Base-by-base conservation (phyloP, 345 rosid species). In the Euphorbia tirucalli region DNA sequence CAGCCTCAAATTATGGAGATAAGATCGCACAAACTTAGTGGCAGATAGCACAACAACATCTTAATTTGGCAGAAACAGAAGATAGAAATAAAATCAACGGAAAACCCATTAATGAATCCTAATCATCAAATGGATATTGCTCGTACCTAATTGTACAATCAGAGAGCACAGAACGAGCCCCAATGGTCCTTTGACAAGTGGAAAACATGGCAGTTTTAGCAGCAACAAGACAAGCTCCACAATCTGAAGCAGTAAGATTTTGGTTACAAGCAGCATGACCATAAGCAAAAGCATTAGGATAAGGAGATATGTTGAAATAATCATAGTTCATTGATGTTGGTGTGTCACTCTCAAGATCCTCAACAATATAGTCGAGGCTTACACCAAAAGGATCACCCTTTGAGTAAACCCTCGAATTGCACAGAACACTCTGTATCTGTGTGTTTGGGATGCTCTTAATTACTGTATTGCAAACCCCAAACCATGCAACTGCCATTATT, bases 81-180 rank as follows among this genome's bases (percentile, higher is more conserved):
- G 21, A 49, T 49, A 49, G 11, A 49, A 49, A 10, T 14, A 15
- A 4, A 46, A 46, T 35, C 39, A 35, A 35, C 39, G 5, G 27
- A 15, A 7, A 1, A 71, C 74, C 30, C 11, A 28, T 35, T 35
- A 35, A 35, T 35, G 3, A 24, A 11, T 2, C 19, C 64, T 28
- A 84, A 69, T 82, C 84, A 54, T 13, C 63, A 13, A 88, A 82
- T 16, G 90, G 87, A 50, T 86, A 83, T 70, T 88, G 86, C 87
- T 86, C 93, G 32, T 86, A 88, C 86, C 93, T 80, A 62, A 88
- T 78, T 5, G 77, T 63, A 59, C 90, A 86, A 75, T 83, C 93
- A 50, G 43, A 60, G 31, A 86, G 90, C 78, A 73, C 75, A 4
- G 80, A 82, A 49, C 89, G 93, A 50, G 77, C 81, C 43, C 89